Conservation (phyloP, 306 rosid genomes). For the Malus sieversii region DNA sequence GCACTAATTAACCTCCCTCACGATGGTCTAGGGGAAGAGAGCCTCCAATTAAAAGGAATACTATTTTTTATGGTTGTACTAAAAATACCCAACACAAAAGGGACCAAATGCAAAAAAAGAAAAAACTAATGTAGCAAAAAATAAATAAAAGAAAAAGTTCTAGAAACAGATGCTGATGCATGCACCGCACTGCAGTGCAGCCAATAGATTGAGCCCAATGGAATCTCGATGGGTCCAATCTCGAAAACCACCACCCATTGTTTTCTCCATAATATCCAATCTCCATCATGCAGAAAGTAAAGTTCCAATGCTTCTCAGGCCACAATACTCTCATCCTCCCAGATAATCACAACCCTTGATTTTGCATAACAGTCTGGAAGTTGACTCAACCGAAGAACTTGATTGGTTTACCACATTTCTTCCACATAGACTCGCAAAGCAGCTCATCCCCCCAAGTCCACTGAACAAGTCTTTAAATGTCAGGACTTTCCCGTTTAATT, state of each 20-base stretch:
- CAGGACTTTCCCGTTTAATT: neutral
- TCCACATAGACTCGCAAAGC: neutral
- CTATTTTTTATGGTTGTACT: conserved; percentile 10
- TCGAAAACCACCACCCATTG: conserved; percentile 17
- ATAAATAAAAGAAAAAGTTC: neutral
- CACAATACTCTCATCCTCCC: neutral
- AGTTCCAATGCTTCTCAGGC: conserved; percentile 8
- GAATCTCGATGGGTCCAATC: conserved; percentile 10
- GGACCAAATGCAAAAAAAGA: conserved; percentile 27
- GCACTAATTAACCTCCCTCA: neutral
- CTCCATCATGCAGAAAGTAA: neutral
- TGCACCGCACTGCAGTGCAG: conserved; percentile 15
- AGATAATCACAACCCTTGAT: neutral
- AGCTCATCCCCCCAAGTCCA: conserved; percentile 11
- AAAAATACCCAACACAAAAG: conserved; percentile 27
- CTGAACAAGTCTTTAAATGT: conserved; percentile 30
- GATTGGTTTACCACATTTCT: neutral
- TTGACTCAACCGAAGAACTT: neutral
- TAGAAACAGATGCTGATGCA: conserved; percentile 37
- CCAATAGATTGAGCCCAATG: conserved; percentile 23
- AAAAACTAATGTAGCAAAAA: neutral
- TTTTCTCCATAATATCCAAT: conserved; percentile 7
- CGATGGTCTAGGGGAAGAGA: conserved; percentile 28
- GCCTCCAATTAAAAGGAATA: conserved; percentile 3
- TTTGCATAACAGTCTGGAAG: neutral